These are phyloP conservation scores for Bipolaris cookei DNA, from an alignment of 2,329 filamentous ascomycete species.

Conservation along the genomic window DNA sequence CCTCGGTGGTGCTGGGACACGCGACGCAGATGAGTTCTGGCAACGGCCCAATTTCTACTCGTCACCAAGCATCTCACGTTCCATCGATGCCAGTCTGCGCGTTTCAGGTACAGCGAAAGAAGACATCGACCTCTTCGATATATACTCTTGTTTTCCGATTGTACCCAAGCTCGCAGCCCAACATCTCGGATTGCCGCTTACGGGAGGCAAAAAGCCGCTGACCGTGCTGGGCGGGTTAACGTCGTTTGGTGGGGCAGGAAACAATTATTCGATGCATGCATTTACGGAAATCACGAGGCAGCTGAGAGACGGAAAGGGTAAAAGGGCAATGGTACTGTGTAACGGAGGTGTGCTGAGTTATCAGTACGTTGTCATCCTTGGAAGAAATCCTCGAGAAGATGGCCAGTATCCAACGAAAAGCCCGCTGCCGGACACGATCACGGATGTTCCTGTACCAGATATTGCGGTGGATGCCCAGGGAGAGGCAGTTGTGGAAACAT, in stretches of 20 bases:
- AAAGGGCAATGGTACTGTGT: constrained; percentile 65
- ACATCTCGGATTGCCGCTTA: constrained; percentile 63
- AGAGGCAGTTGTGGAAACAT: constrained; percentile 64
- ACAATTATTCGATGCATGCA: constrained; percentile 73
- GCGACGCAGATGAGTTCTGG: constrained; percentile 68
- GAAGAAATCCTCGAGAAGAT: constrained; percentile 52
- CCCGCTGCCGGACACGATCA: constrained; percentile 54
- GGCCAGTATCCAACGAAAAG: constrained; percentile 57
- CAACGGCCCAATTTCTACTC: constrained; percentile 64
- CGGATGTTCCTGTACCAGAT: constrained; percentile 50
- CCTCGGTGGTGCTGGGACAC: constrained; percentile 67
- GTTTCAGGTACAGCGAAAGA: constrained; percentile 55
- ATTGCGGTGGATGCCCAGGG: constrained; percentile 54
- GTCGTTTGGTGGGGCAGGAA: constrained; percentile 72
- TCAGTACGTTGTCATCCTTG: constrained; percentile 67
- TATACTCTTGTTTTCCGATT: constrained; percentile 74
- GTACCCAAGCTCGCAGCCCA: constrained; percentile 70
- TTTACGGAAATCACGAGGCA: constrained; percentile 52
- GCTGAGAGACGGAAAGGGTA: constrained; percentile 56
- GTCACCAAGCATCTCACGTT: constrained; percentile 64
- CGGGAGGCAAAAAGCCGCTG: constrained; percentile 56
- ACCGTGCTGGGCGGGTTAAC: constrained; percentile 70
- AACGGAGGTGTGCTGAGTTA: constrained; percentile 72
- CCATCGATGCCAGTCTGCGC: constrained; percentile 61
- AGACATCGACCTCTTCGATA: constrained; percentile 66